Percentiles rank a stretch among this genome's conserved stretches.
phyloP scores from a whole-genome alignment of 2,329 filamentous ascomycete species.

The Ilyonectria mors-panacis region DNA sequence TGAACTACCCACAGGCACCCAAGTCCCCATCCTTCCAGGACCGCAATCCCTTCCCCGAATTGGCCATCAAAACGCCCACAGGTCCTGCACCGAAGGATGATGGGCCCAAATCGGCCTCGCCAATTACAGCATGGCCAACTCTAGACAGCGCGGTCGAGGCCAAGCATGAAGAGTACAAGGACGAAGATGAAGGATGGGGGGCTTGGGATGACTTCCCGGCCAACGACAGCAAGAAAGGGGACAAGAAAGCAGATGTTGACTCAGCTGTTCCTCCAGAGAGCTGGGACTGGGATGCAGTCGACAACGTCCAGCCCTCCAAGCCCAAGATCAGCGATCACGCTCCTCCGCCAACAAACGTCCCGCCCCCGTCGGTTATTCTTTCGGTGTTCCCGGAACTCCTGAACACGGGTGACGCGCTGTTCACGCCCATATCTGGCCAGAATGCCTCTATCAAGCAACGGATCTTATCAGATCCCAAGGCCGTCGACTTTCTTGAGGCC shows the following conservation, averaged over 20 bases:
- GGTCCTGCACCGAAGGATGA: constrained; percentile 53
- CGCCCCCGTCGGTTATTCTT: constrained; percentile 87
- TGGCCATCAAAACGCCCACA: constrained; percentile 62
- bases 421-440: constrained; percentile 75
- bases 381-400: constrained; percentile 82
- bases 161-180: constrained; percentile 30
- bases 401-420: constrained; percentile 74
- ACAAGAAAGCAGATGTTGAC: constrained; percentile 13
- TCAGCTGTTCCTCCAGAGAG: constrained; percentile 45
- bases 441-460: constrained; percentile 71
- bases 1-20: constrained; percentile 61
- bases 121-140: constrained; percentile 64
- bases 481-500: constrained; percentile 73
- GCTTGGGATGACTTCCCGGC: constrained; percentile 64
- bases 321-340: constrained; percentile 47
- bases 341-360: constrained; percentile 85
- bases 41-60: constrained; percentile 66
- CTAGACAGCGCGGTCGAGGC: constrained; percentile 43
- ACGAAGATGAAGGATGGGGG: constrained; percentile 64
- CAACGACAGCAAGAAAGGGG: constrained; percentile 34
- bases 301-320: constrained; percentile 48
- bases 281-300: constrained; percentile 68
- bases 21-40: constrained; percentile 69
- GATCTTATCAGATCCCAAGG: constrained; percentile 74
- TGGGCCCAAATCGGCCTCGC: constrained; percentile 55